phyloP scores from a whole-genome alignment of 768 basidiomycete species.

The Lactarius vividus region DNA sequence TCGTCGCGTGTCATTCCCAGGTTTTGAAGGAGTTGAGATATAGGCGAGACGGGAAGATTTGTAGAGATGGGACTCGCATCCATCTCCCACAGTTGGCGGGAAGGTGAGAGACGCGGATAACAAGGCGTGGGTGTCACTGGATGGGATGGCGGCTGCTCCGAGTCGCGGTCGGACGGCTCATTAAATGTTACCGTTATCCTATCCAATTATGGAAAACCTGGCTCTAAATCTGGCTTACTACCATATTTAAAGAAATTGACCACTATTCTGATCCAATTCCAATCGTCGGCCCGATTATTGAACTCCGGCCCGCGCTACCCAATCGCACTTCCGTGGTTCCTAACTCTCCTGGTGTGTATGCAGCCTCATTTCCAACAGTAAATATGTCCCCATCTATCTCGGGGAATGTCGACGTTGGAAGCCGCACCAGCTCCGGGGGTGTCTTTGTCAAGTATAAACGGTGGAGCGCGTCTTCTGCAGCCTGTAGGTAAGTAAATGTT shows the following conservation, averaged over 20 bases:
- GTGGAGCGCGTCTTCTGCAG: constrained; percentile 82
- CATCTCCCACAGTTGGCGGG: constrained; percentile 2
- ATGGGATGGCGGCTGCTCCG: not conserved
- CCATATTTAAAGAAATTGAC: not conserved
- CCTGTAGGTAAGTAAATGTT: constrained; percentile 41
- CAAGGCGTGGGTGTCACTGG: not conserved
- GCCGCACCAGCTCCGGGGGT: constrained; percentile 61
- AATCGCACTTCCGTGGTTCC: constrained; percentile 65
- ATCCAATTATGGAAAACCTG: not conserved
- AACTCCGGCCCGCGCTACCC: constrained; percentile 63
- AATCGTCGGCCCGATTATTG: constrained; percentile 21
- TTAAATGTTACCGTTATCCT: not conserved
- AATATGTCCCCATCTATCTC: constrained; percentile 53
- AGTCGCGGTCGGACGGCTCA: not conserved
- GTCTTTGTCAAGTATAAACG: constrained; percentile 79
- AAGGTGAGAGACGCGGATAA: not conserved
- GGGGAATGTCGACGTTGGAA: constrained; percentile 77
- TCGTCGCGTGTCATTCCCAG: constrained; percentile 79
- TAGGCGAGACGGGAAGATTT: constrained; percentile 49
- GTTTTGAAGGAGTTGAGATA: constrained; percentile 65
- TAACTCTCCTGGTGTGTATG: constrained; percentile 54
- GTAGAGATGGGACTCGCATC: not conserved
- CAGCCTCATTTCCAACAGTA: constrained; percentile 42
- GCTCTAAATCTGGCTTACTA: not conserved
- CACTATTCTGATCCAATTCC: not conserved